A percentile compares a stretch with the other conserved stretches of the same genome.
Evolutionary conservation across 2,329 filamentous ascomycete species (phyloP).

Genomic region (Arthroderma sp.): DNA sequence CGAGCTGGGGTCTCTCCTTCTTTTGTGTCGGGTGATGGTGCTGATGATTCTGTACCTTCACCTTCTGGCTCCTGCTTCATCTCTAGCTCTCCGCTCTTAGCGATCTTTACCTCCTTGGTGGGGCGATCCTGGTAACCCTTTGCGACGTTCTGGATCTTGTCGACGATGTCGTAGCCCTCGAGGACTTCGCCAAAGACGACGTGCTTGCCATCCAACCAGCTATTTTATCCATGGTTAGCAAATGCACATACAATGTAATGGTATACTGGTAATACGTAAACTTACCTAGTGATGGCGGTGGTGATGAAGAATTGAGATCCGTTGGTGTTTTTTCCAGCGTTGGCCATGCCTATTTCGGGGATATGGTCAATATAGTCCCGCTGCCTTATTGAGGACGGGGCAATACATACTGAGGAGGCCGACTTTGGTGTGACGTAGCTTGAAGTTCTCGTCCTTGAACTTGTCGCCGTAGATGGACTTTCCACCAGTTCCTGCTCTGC

Average conservation of each 20-base stretch:
- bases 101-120: constrained; percentile 48
- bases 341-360: constrained; percentile 46
- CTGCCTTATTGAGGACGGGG: not conserved
- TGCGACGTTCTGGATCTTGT: constrained; percentile 51
- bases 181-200: constrained; percentile 60
- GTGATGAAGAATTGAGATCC: constrained; percentile 59
- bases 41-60: constrained; percentile 42
- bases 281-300: constrained; percentile 44
- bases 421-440: constrained; percentile 55
- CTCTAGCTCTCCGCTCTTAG: constrained; percentile 53
- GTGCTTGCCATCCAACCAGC: constrained; percentile 52
- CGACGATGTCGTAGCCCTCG: constrained; percentile 54
- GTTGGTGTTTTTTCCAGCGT: constrained; percentile 53
- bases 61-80: constrained; percentile 52
- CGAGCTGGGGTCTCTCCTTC: not conserved
- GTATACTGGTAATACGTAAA: not conserved
- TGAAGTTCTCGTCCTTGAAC: constrained; percentile 60
- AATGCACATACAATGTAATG: not conserved
- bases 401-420: constrained; percentile 46
- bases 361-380: not conserved
- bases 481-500: constrained; percentile 45
- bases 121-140: constrained; percentile 49
- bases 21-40: constrained; percentile 24
- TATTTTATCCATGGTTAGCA: constrained; percentile 15
- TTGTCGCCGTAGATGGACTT: constrained; percentile 57